These are phyloP conservation scores for Metschnikowia noctiluminum DNA, from an alignment of 805 yeast species.

Conservation along the genomic window DNA sequence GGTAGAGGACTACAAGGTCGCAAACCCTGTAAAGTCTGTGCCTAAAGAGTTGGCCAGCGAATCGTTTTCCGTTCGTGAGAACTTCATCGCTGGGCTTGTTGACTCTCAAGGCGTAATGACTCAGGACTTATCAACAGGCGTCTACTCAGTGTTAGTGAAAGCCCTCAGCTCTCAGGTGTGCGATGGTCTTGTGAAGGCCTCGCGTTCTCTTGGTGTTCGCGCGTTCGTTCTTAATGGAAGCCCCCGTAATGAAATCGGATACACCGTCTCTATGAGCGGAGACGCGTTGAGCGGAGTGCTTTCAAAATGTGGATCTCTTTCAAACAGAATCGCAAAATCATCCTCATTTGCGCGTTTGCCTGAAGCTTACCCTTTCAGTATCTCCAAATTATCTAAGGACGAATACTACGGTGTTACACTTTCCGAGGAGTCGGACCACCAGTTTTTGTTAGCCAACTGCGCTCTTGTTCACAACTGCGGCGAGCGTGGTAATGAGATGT, in stretches of 20 bases:
- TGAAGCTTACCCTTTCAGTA: conserved; percentile 1
- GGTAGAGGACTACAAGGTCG: conserved; percentile 1
- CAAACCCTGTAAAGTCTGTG: conserved; percentile 1
- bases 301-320: conserved; percentile 2
- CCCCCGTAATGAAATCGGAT: not conserved
- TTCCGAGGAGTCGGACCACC: conserved; percentile 7
- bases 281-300: conserved; percentile 4
- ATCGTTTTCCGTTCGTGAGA: conserved; percentile 5
- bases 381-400: conserved; percentile 1
- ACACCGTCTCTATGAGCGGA: conserved; percentile 2
- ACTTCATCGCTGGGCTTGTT: conserved; percentile 8
- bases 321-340: not conserved
- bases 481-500: conserved; percentile 99
- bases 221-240: not conserved
- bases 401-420: conserved; percentile 10
- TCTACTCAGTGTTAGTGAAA: not conserved
- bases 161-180: not conserved
- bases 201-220: conserved; percentile 8
- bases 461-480: conserved; percentile 43
- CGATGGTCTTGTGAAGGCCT: conserved; percentile 5
- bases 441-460: conserved; percentile 8
- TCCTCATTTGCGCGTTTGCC: not conserved
- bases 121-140: not conserved
- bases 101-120: conserved; percentile 3
- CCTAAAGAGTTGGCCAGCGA: conserved; percentile 3